Conservation (phyloP, 257 asterid genomes). For the Striga asiatica region DNA sequence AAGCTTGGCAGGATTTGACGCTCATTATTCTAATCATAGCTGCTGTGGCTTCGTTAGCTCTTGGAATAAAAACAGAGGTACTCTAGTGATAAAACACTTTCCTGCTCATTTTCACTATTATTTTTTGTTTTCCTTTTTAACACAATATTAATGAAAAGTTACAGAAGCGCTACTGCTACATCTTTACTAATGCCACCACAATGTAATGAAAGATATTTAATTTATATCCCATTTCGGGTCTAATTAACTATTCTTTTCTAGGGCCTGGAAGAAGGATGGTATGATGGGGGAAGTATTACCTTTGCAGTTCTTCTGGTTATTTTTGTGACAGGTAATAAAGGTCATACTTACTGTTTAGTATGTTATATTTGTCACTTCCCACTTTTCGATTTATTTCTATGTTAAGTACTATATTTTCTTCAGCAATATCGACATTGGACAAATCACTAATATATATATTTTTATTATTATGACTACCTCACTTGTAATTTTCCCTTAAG, state of each 20-base stretch:
- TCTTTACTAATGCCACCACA: neutral
- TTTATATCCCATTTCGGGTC: neutral
- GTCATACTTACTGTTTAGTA: neutral
- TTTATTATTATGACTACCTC: neutral
- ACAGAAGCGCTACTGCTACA: neutral
- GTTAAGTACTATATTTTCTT: too few species aligned
- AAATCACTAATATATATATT: slow-evolving; percentile 7
- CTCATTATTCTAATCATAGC: slow-evolving; percentile 82
- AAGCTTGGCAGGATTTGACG: slow-evolving; percentile 92
- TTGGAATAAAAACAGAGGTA: slow-evolving; percentile 86
- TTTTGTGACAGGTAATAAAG: slow-evolving; percentile 58
- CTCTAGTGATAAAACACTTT: slow-evolving; percentile 3
- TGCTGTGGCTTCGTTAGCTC: slow-evolving; percentile 71
- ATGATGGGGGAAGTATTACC: slow-evolving; percentile 95
- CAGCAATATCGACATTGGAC: neutral
- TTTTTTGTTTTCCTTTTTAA: neutral
- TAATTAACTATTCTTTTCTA: slow-evolving; percentile 15
- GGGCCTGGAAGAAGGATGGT: slow-evolving; percentile 90
- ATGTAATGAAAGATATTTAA: neutral
- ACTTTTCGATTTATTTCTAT: neutral
- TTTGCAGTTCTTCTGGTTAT: slow-evolving; percentile 95
- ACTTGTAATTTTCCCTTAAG: neutral
- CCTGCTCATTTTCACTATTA: neutral
- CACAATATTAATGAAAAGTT: neutral
- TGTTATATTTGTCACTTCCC: neutral